Conservation (phyloP, 495 filamentous ascomycete species). For the Penicillium goetzii region DNA sequence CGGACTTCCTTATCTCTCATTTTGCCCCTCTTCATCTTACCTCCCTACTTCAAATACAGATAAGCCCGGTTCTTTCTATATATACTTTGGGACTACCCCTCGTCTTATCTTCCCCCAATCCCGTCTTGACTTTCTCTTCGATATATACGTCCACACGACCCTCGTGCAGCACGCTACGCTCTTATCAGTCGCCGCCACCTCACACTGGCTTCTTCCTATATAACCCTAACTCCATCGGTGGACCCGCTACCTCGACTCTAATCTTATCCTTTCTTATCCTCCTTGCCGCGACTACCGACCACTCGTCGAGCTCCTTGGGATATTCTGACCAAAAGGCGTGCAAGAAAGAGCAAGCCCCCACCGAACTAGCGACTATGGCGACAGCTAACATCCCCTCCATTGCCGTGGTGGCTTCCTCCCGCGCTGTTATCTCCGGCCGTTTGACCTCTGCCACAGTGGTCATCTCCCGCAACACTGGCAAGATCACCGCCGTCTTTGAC, state of each 20-base stretch:
- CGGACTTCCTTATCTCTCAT: slow-evolving; percentile 27
- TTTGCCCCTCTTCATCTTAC: neutral
- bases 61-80: slow-evolving; percentile 15
- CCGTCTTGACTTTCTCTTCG: neutral
- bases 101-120: slow-evolving; percentile 18
- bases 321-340: slow-evolving; percentile 12
- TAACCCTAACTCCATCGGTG: slow-evolving; percentile 6
- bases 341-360: slow-evolving; percentile 13
- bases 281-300: slow-evolving; percentile 10
- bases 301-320: slow-evolving; percentile 7
- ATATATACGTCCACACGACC: neutral
- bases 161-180: neutral
- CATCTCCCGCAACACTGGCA: slow-evolving; percentile 77
- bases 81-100: slow-evolving; percentile 10
- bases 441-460: slow-evolving; percentile 79
- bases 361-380: slow-evolving; percentile 32
- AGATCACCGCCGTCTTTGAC: slow-evolving; percentile 78
- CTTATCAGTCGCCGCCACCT: slow-evolving; percentile 2
- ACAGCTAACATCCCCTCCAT: slow-evolving; percentile 49
- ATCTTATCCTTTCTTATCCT: neutral
- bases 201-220: neutral
- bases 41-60: neutral
- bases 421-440: slow-evolving; percentile 69
- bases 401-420: slow-evolving; percentile 79
- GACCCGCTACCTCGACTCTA: neutral